These are phyloP conservation scores for Medicago lupulina DNA, from an alignment of 306 rosid species.

Conservation along the genomic window DNA sequence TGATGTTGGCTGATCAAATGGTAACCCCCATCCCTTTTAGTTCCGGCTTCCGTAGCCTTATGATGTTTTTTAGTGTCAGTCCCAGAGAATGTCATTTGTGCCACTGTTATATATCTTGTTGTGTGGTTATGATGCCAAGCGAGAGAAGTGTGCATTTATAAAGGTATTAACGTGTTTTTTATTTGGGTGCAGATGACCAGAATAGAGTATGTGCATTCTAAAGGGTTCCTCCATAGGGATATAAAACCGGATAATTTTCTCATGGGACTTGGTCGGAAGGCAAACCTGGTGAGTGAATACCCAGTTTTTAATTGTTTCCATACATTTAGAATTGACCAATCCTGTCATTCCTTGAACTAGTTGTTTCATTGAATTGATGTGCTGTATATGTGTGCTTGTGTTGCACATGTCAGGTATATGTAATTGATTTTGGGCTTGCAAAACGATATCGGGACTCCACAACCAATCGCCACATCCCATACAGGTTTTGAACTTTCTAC, in stretches of 20 bases:
- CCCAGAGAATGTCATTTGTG: background rate
- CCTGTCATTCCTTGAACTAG: conserved; percentile 12
- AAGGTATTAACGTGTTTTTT: background rate
- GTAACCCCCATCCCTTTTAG: conserved; percentile 33
- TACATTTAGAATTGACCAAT: background rate
- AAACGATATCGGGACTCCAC: conserved; percentile 87
- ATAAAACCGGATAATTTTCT: conserved; percentile 97
- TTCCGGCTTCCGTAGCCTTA: background rate
- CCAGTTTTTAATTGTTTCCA: conserved; percentile 3
- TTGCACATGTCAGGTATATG: conserved; percentile 66
- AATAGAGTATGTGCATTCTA: conserved; percentile 94
- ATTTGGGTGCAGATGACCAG: conserved; percentile 64
- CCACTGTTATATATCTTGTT: background rate
- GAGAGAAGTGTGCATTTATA: background rate
- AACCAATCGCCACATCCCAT: conserved; percentile 93
- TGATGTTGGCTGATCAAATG: conserved; percentile 75
- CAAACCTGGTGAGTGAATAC: conserved; percentile 74
- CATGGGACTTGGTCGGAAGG: conserved; percentile 99
- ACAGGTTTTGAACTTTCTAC: conserved; percentile 84
- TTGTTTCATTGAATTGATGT: conserved; percentile 20
- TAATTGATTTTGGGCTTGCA: conserved; percentile 96
- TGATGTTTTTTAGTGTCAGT: background rate
- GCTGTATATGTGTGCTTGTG: conserved; percentile 1
- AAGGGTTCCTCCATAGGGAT: conserved; percentile 92
- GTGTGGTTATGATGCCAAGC: background rate